Conservation (phyloP, 768 basidiomycete species). For the Mycena rosella region DNA sequence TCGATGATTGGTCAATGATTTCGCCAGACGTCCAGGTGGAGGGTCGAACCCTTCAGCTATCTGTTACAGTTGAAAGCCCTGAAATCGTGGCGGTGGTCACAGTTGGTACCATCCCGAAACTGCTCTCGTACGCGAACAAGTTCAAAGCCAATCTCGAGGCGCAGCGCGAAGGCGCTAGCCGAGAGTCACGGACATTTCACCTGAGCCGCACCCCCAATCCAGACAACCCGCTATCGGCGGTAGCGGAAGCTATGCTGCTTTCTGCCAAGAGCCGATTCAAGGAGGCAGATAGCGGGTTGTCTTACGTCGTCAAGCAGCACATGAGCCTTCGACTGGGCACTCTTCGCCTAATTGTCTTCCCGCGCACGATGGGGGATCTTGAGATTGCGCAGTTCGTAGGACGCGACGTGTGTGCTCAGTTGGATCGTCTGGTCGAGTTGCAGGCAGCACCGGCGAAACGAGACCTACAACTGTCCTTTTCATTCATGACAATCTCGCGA, state of each 20-base stretch:
- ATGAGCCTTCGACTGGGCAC: slow-evolving; percentile 77
- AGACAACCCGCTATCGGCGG: slow-evolving; percentile 84
- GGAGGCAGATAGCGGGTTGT: slow-evolving; percentile 71
- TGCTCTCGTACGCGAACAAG: slow-evolving; percentile 80
- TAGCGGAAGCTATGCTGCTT: slow-evolving; percentile 87
- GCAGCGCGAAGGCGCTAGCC: slow-evolving; percentile 81
- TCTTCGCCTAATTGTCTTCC: slow-evolving; percentile 81
- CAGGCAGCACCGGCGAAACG: slow-evolving; percentile 65
- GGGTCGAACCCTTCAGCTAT: slow-evolving; percentile 70
- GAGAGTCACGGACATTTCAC: slow-evolving; percentile 84
- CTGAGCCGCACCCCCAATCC: slow-evolving; percentile 79
- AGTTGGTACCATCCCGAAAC: slow-evolving; percentile 81
- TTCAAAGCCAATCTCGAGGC: slow-evolving; percentile 79
- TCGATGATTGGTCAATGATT: slow-evolving; percentile 84
- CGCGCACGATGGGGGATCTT: slow-evolving; percentile 80
- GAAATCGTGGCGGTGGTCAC: slow-evolving; percentile 77
- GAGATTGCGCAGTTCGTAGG: slow-evolving; percentile 85
- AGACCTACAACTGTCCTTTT: slow-evolving; percentile 79
- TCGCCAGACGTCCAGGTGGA: slow-evolving; percentile 53
- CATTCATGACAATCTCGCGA: slow-evolving; percentile 82
- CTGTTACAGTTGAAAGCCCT: slow-evolving; percentile 81
- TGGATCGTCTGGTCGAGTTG: slow-evolving; percentile 72
- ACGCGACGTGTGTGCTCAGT: slow-evolving; percentile 73
- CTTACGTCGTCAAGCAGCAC: slow-evolving; percentile 76
- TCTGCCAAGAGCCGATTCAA: slow-evolving; percentile 80